Evolutionary conservation across 345 rosid genomes (phyloP), one percentile per base, ranked within the genome.

Genomic region (Boechera divaricarpa): DNA sequence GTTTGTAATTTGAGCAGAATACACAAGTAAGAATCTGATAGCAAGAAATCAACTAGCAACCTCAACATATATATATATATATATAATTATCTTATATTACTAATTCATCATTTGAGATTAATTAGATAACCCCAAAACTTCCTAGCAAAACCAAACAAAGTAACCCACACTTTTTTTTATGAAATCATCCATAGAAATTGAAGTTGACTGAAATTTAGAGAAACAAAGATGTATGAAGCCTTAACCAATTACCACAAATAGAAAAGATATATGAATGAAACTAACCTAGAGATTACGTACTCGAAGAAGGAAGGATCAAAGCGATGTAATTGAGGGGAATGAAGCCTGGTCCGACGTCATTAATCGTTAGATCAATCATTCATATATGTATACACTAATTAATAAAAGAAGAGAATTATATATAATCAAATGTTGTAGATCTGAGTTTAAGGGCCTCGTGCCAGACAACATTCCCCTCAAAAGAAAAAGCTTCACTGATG

Each of bases 381-480:
- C 28, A 69, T 41, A 32, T n/a, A 54, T 41, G 21, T 10, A 28
- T n/a, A 55, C 5, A 28, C 3, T 61, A 18, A 1, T 11, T 1
- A 47, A 59, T 5, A 0, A 49, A 21, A 67, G 24, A 59, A 36
- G 42, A 75, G 10, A 29, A 4, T 38, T 9, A 76, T 54, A 52
- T 6, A 76, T 32, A 53, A 69, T 26, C 45, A 64, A 70, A 11
- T 48, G 36, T 31, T 16, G 35, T 38, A 72, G 77, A 64, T 78
- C 69, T 57, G 56, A 76, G 77, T 77, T 28, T 81, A 70, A 77
- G 80, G 90, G 77, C 93, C 90, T 87, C 97, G 97, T 83, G 93
- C 96, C 97, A 87, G 96, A 90, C 94, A 90, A 88, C 93, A 90
- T 80, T 87, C 95, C 97, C 91, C 97, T 84, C 95, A 90, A 88